Evolutionary conservation across 208 protist genomes (phyloP).

Genomic region (Acanthamoeba lenticulata): DNA sequence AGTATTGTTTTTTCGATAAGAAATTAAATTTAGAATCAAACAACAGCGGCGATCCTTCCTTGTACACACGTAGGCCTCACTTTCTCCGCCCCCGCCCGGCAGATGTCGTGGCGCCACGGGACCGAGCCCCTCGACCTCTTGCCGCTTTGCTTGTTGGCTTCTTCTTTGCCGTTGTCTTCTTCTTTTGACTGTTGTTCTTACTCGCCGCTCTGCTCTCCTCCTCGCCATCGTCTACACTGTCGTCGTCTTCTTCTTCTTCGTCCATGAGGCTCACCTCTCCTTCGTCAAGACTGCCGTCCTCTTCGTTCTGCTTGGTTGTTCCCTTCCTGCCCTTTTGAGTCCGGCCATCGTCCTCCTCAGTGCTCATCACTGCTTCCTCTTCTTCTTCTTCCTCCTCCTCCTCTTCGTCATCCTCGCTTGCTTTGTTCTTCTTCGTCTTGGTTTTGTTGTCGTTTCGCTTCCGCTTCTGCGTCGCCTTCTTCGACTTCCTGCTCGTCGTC

Average conservation of each 20-base stretch:
- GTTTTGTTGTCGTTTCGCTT: not conserved
- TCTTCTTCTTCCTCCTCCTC: slow-evolving; percentile 49
- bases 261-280: not conserved
- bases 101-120: too few relatives aligned
- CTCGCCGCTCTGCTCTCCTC: not conserved
- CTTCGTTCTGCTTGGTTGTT: not conserved
- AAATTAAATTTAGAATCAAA: too few relatives aligned
- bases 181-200: not conserved
- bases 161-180: too few relatives aligned
- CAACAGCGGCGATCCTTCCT: too few relatives aligned
- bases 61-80: too few relatives aligned
- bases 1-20: too few relatives aligned
- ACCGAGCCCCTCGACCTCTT: too few relatives aligned
- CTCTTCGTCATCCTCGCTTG: slow-evolving; percentile 2
- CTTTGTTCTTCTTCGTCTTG: slow-evolving; percentile 30
- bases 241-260: slow-evolving; percentile 14
- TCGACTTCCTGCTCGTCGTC: not conserved
- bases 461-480: slow-evolving; percentile 26
- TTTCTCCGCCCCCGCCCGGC: too few relatives aligned
- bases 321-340: not conserved
- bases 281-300: not conserved
- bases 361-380: not conserved
- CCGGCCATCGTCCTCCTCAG: not conserved
- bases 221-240: not conserved
- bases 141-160: too few relatives aligned